phyloP scores from a whole-genome alignment of 352 stramenopile genomes.

The Globisporangium cederbergense region DNA sequence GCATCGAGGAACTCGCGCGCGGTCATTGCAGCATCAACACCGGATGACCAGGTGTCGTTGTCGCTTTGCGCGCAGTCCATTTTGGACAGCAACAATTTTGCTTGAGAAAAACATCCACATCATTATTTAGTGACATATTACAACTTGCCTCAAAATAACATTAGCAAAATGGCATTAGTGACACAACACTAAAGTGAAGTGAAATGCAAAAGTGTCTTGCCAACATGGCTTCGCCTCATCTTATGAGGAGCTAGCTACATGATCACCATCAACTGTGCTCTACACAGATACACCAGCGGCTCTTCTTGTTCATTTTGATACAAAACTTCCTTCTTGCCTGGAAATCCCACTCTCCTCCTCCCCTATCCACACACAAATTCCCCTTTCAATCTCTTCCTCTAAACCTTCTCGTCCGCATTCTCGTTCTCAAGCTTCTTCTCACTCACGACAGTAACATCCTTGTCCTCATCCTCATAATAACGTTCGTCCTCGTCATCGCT shows the following conservation, averaged over 20 bases:
- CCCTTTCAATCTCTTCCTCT: not conserved
- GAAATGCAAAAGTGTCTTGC: not conserved
- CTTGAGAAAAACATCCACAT: not conserved
- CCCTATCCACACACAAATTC: not conserved
- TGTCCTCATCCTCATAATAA: not conserved
- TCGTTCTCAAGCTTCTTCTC: not conserved
- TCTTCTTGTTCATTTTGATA: not conserved
- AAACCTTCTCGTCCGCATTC: not conserved
- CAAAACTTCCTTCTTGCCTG: not conserved
- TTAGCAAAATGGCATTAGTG: not conserved
- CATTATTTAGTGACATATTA: not conserved
- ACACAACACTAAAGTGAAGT: not conserved
- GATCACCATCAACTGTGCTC: too few species aligned
- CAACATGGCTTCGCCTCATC: not conserved
- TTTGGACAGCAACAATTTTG: not conserved
- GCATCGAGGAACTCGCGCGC: conserved; percentile 49
- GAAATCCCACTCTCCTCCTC: not conserved
- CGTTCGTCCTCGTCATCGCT: conserved; percentile 33
- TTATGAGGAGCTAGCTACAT: not conserved
- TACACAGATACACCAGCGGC: not conserved
- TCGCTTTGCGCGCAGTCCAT: not conserved
- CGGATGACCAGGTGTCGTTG: not conserved
- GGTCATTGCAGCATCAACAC: not conserved
- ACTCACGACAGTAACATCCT: not conserved
- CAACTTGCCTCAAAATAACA: not conserved